These are phyloP conservation scores for Teratosphaeria destructans DNA, from an alignment of 2,329 filamentous ascomycete genomes.

Conservation along the genomic window DNA sequence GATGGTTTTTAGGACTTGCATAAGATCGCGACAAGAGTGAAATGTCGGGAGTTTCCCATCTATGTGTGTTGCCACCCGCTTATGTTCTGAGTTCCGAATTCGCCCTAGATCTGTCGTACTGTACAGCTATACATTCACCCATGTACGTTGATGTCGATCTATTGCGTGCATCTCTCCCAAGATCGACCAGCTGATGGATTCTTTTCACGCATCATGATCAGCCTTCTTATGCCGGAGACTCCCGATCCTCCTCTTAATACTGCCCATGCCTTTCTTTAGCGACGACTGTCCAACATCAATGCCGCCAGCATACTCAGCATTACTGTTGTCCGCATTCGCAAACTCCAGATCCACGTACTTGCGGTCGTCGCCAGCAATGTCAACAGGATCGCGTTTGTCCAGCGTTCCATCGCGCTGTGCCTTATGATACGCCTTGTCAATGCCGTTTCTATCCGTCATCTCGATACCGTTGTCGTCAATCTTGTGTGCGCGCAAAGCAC, in stretches of 20 bases:
- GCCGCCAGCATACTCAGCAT: conserved; percentile 9
- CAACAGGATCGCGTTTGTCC: conserved; percentile 22
- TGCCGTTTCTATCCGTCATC: conserved; percentile 30
- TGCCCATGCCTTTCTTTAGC: conserved; percentile 23
- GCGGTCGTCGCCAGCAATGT: conserved; percentile 23
- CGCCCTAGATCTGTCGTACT: no score
- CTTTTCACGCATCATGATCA: conserved; percentile 4
- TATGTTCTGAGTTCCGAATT: no score
- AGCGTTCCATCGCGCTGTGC: conserved; percentile 20
- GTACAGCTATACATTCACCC: no score
- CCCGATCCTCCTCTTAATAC: conserved; percentile 38
- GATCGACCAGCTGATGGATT: background rate
- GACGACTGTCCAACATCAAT: conserved; percentile 22
- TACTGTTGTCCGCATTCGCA: conserved; percentile 6
- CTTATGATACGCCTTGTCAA: conserved; percentile 27
- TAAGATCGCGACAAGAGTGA: no score
- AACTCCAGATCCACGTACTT: conserved; percentile 22
- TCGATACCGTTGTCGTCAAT: conserved; percentile 32
- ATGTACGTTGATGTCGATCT: no score
- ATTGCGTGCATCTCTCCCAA: no score
- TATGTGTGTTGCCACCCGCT: no score
- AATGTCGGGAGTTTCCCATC: no score
- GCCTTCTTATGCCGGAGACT: conserved; percentile 31
- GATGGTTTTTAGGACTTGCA: no score
- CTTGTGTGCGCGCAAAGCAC: conserved; percentile 52